Evolutionary conservation across 495 filamentous ascomycete genomes (phyloP).

Genomic region (Trichoderma erinaceum): DNA sequence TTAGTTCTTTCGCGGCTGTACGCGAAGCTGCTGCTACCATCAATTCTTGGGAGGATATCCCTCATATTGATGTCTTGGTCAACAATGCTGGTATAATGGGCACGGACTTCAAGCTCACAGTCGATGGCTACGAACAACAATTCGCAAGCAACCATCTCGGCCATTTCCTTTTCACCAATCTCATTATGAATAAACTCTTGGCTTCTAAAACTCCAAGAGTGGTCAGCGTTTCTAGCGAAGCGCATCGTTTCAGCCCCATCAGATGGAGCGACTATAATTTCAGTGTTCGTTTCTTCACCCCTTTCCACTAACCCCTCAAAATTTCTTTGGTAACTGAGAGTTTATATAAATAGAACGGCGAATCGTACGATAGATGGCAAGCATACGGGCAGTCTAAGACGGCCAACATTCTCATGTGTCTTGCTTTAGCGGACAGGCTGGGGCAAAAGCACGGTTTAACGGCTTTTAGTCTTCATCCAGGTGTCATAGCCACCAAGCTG

Average conservation of each 20-base stretch:
- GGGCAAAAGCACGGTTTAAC: slow-evolving; percentile 22
- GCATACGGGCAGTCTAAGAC: slow-evolving; percentile 49
- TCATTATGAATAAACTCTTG: slow-evolving; percentile 48
- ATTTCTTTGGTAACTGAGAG: neutral
- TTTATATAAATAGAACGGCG: slow-evolving; percentile 30
- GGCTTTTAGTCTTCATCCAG: slow-evolving; percentile 42
- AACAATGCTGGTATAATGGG: slow-evolving; percentile 69
- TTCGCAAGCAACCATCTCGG: slow-evolving; percentile 67
- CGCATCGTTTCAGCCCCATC: slow-evolving; percentile 40
- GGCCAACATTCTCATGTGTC: slow-evolving; percentile 47
- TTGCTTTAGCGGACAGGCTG: slow-evolving; percentile 39
- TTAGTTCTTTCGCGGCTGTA: slow-evolving; percentile 39
- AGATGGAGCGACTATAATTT: slow-evolving; percentile 46
- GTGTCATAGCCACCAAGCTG: slow-evolving; percentile 31
- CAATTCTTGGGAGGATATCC: slow-evolving; percentile 29
- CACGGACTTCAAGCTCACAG: slow-evolving; percentile 37
- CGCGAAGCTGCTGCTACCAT: slow-evolving; percentile 35
- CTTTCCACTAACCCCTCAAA: slow-evolving; percentile 24
- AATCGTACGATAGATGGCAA: slow-evolving; percentile 41
- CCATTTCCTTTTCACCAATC: slow-evolving; percentile 59
- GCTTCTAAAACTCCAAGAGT: slow-evolving; percentile 25
- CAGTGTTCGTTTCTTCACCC: slow-evolving; percentile 23
- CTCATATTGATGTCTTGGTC: slow-evolving; percentile 54
- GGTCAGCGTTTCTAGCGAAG: slow-evolving; percentile 37
- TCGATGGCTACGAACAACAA: slow-evolving; percentile 61